Percentiles rank a stretch among this genome's conserved stretches.
These are phyloP conservation scores for Pleurotus giganteus DNA, from an alignment of 768 basidiomycete species.

Conservation along the genomic window DNA sequence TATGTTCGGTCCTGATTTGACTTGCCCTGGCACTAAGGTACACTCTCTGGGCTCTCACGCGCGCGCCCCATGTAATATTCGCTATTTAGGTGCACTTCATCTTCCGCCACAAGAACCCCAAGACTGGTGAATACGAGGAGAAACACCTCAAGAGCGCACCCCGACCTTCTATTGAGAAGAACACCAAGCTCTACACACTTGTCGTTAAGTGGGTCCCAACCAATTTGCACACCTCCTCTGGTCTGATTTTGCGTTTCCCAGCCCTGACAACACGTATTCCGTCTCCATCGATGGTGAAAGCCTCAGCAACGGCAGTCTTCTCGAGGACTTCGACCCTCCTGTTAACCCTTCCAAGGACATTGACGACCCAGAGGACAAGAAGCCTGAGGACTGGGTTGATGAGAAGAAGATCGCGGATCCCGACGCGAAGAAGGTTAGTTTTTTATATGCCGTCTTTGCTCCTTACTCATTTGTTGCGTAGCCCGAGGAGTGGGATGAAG, in stretches of 20 bases:
- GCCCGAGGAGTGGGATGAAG: constrained; percentile 99
- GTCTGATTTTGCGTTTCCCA: constrained; percentile 24
- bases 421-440: constrained; percentile 71
- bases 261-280: constrained; percentile 93
- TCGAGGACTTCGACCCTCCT: constrained; percentile 90
- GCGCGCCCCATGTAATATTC: background rate
- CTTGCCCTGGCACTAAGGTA: constrained; percentile 90
- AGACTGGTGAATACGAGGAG: constrained; percentile 92
- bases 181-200: constrained; percentile 93
- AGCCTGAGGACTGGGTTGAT: constrained; percentile 95
- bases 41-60: constrained; percentile 8
- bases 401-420: constrained; percentile 81
- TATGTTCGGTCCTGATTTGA: constrained; percentile 98
- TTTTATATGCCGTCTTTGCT: background rate
- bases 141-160: constrained; percentile 89
- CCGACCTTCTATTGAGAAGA: constrained; percentile 83
- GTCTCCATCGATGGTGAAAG: constrained; percentile 87
- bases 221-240: background rate
- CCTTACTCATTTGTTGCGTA: constrained; percentile 20
- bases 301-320: constrained; percentile 75
- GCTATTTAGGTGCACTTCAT: constrained; percentile 87
- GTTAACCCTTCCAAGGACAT: constrained; percentile 95
- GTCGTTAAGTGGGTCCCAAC: constrained; percentile 70
- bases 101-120: constrained; percentile 96
- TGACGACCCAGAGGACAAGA: constrained; percentile 87